phyloP scores from a whole-genome alignment of 352 stramenopile genomes.

The Elongisporangium prolatum region DNA sequence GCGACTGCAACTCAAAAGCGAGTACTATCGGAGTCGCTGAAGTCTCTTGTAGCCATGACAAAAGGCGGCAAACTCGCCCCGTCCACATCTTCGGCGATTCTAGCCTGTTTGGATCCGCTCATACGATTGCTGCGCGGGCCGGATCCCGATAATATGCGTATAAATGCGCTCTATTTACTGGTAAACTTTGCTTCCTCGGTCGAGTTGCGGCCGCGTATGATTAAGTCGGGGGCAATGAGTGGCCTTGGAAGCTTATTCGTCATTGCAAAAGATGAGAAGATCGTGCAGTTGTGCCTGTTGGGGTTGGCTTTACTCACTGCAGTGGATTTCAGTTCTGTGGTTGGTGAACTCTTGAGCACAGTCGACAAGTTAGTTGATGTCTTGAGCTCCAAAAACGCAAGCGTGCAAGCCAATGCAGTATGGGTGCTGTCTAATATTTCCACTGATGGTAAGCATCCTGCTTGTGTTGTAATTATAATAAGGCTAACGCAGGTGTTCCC shows the following conservation, averaged over 20 bases:
- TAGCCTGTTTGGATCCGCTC: constrained; percentile 40
- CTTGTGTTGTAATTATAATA: too few relatives aligned
- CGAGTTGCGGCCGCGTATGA: constrained; percentile 37
- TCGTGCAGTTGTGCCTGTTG: constrained; percentile 57
- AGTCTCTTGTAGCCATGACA: constrained; percentile 48
- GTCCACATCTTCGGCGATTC: constrained; percentile 29
- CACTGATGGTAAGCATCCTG: constrained; percentile 47
- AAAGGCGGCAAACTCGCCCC: constrained; percentile 17
- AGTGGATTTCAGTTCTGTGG: constrained; percentile 22
- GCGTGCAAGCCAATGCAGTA: constrained; percentile 64
- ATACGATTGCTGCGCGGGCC: constrained; percentile 28
- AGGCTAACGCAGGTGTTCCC: too few relatives aligned
- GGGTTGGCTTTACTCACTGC: constrained; percentile 57
- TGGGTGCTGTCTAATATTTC: constrained; percentile 80
- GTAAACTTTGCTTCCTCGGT: constrained; percentile 56
- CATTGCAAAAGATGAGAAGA: constrained; percentile 38
- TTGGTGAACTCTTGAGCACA: constrained; percentile 26
- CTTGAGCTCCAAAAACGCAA: constrained; percentile 41
- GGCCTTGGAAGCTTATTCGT: constrained; percentile 25
- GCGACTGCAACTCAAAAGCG: constrained; percentile 13
- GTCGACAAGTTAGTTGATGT: constrained; percentile 39
- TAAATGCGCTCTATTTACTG: constrained; percentile 60
- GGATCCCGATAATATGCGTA: constrained; percentile 24
- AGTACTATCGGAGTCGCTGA: constrained; percentile 41
- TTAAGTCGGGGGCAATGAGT: constrained; percentile 34